Evolutionary conservation across 2,329 filamentous ascomycete genomes (phyloP), one percentile per base, ranked within the genome.

Genomic region (Diaporthe humulicola): DNA sequence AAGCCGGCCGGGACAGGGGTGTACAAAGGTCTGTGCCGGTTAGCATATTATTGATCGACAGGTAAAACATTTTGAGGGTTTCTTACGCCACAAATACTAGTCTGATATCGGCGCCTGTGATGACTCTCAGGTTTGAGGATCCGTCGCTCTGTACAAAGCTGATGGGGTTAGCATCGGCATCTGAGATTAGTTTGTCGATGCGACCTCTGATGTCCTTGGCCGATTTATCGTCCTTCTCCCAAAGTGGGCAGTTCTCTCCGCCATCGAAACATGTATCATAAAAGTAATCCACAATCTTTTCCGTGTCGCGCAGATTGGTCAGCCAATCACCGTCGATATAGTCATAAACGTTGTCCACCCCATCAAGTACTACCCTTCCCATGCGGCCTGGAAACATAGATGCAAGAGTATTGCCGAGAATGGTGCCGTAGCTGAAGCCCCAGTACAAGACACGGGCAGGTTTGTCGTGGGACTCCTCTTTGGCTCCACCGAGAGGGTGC

Each of bases 351-450:
- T 87, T 81, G 22, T 76, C 78, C 3, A 87, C 82, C 1, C 81
- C 85, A 25, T 86, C 85, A 2, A 87, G 79, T 4, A 87, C 80
- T 70, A 88, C 79, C 19, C 86, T 82, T 0, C 82, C 85, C 12
- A 88, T 79, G 8, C 79, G 80, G 0, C 81, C 81, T 0, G 86
- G 86, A 73, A 82, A 86, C 79, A 87, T 81, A 5, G 83, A 82
- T 12, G 86, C 85, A 74, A 87, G 87, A 0, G 83, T 85, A n/a
- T 83, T 84, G 1, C 85, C 86, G 5, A 87, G 79, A 9, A 84
- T 80, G 0, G 84, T 86, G 7, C 86, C 86, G 74, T 90, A 90
- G 8, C 86, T 88, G 70, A 89, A 85, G 0, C 88, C 87, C 81
- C 87, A 85, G 76, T 88, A 90, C 77, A 86, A 85, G 40, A 89